Evolutionary conservation across 78 protist species (phyloP), one percentile per base, ranked within the genome.

Genomic region (Pelomyxa schiedti): DNA sequence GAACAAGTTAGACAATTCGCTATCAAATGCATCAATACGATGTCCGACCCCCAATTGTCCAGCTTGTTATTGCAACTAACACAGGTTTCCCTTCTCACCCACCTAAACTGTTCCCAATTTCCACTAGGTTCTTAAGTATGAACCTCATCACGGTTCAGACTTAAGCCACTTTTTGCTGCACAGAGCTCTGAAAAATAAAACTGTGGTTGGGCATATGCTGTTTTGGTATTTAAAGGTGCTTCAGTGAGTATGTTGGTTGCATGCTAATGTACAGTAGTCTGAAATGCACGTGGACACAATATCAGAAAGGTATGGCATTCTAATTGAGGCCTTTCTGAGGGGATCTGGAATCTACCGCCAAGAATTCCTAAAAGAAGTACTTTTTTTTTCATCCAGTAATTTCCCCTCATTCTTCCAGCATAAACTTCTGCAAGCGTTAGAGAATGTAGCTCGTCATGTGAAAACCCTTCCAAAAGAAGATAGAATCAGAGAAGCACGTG

Each of bases 81-180:
- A 2, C 95, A 78, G 74, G 88, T n/a, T n/a, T n/a, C n/a, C n/a
- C n/a, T n/a, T n/a, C n/a, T n/a, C n/a, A n/a, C n/a, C n/a, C n/a
- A n/a, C n/a, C n/a, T n/a, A n/a, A n/a, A n/a, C n/a, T n/a, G n/a
- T n/a, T n/a, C n/a, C n/a, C n/a, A n/a, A n/a, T n/a, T n/a, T n/a
- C n/a, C n/a, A n/a, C n/a, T n/a, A n/a, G n/a, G 88, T 84, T 1
- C 71, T 85, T 72, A 93, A 91, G 58, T 89, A 84, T 78, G 95
- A 92, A 58, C 90, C 93, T 4, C 75, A 89, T 42, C 94, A 86
- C 58, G 72, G 74, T 4, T 67, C 78, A 0, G 66, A 81, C 37
- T 38, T 93, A 9, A 52, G 88, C 1, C 29, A 69, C 22, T 84
- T 88, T 4, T 66, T 90, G 4, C 8, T 91, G 6, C 47, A 53